phyloP scores from a whole-genome alignment of 2,329 filamentous ascomycete genomes.

The Sclerotinia sclerotiorum region DNA sequence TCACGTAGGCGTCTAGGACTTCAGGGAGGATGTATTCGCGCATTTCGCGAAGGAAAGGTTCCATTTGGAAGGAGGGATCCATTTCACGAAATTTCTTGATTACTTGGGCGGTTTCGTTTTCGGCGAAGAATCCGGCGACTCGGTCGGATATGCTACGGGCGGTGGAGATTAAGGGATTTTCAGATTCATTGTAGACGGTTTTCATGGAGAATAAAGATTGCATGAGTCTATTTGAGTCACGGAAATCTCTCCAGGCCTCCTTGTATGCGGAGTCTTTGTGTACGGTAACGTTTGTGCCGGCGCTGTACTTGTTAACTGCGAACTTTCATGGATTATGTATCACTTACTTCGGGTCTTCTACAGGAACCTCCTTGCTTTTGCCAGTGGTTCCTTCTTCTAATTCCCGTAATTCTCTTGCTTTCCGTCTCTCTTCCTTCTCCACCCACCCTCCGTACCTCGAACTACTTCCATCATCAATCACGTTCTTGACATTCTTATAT shows the following conservation, averaged over 20 bases:
- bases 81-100: constrained; percentile 98
- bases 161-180: constrained; percentile 91
- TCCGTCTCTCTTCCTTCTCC: constrained; percentile 90
- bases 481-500: constrained; percentile 91
- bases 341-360: constrained; percentile 86
- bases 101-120: constrained; percentile 96
- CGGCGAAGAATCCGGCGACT: constrained; percentile 93
- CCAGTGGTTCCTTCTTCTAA: constrained; percentile 52
- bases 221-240: constrained; percentile 83
- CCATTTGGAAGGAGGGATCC: constrained; percentile 91
- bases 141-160: constrained; percentile 89
- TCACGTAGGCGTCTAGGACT: constrained; percentile 96
- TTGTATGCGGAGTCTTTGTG: constrained; percentile 99
- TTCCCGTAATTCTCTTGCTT: constrained; percentile 72
- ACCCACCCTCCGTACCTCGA: constrained; percentile 95
- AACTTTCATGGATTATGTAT: constrained; percentile 15
- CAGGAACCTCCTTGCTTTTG: constrained; percentile 58
- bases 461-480: constrained; percentile 95
- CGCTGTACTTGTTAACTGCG: constrained; percentile 55
- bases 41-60: constrained; percentile 92
- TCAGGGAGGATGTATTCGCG: constrained; percentile 97
- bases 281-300: constrained; percentile 88
- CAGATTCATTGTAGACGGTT: constrained; percentile 88
- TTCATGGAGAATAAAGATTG: constrained; percentile 87
- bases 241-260: constrained; percentile 96